Conservation (phyloP, 208 protist species). For the Trypanosoma melophagium region DNA sequence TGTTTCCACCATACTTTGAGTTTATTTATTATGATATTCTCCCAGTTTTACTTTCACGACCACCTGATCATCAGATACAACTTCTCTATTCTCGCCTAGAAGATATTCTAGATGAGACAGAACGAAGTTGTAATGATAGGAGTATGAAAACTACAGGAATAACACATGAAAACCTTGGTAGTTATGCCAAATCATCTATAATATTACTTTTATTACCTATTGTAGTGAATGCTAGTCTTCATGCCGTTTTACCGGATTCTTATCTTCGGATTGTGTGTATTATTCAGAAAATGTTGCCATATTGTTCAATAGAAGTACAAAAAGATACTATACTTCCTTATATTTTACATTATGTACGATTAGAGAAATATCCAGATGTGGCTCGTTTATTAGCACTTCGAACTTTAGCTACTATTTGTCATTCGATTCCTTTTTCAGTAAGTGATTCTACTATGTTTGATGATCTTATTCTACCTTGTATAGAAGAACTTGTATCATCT, state of each 20-base stretch:
- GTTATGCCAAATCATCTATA: conserved; percentile 9
- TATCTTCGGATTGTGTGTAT: conserved; percentile 44
- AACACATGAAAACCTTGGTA: too few relatives aligned
- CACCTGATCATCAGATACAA: conserved; percentile 48
- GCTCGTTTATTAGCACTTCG: conserved; percentile 56
- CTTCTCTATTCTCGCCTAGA: conserved; percentile 37
- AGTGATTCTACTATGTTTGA: conserved; percentile 52
- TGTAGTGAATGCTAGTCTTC: conserved; percentile 46
- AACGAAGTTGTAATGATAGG: background rate
- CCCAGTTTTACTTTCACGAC: conserved; percentile 46
- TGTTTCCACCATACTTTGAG: conserved; percentile 50
- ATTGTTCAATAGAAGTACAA: conserved; percentile 33
- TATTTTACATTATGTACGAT: conserved; percentile 35
- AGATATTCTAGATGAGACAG: conserved; percentile 26
- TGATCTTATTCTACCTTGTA: conserved; percentile 55
- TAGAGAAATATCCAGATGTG: conserved; percentile 24
- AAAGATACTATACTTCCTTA: conserved; percentile 54
- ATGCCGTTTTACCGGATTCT: conserved; percentile 38
- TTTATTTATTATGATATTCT: conserved; percentile 41
- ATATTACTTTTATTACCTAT: conserved; percentile 49
- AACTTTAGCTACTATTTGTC: conserved; percentile 35
- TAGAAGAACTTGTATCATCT: conserved; percentile 32
- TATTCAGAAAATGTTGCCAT: conserved; percentile 34
- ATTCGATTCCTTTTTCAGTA: conserved; percentile 23
- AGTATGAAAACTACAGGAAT: background rate